Evolutionary conservation across 371 early-diverging fungal genomes (phyloP).

Genomic region (Choanephora cucurbitarum): DNA sequence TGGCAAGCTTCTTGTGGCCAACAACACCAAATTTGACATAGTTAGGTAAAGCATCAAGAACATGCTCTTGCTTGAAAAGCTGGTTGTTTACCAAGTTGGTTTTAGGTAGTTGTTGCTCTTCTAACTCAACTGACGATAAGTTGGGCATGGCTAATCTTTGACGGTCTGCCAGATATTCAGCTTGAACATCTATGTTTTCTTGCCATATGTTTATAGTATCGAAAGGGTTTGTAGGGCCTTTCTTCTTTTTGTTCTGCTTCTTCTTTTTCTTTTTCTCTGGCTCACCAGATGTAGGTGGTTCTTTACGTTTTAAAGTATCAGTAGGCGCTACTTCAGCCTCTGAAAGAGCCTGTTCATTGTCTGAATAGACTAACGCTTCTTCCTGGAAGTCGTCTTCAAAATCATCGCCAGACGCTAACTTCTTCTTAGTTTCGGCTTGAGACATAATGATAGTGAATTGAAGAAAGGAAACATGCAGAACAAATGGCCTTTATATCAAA

Average conservation of each 20-base stretch:
- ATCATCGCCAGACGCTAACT: constrained; percentile 55
- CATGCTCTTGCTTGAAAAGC: constrained; percentile 56
- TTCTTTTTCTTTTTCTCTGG: constrained; percentile 36
- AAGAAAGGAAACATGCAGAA: neutral
- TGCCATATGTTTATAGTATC: constrained; percentile 48
- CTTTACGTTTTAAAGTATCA: constrained; percentile 43
- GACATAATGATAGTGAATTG: neutral
- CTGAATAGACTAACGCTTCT: constrained; percentile 39
- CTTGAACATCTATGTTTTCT: constrained; percentile 38
- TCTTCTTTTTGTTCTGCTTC: constrained; percentile 61
- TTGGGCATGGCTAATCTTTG: constrained; percentile 53
- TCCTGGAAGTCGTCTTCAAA: constrained; percentile 69
- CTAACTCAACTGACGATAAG: constrained; percentile 52
- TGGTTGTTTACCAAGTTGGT: constrained; percentile 48
- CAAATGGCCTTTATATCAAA: no score
- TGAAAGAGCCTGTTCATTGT: constrained; percentile 36
- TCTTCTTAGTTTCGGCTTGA: constrained; percentile 20
- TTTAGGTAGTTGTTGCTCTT: constrained; percentile 50
- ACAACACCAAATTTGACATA: constrained; percentile 62
- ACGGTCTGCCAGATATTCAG: constrained; percentile 48
- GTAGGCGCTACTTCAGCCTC: constrained; percentile 22
- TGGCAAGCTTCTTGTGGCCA: constrained; percentile 51
- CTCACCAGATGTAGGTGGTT: constrained; percentile 18
- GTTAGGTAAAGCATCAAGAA: constrained; percentile 53
- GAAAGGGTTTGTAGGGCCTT: constrained; percentile 33